These are phyloP conservation scores for Xylaria sp. DNA, from an alignment of 2,329 filamentous ascomycete genomes.

Conservation along the genomic window DNA sequence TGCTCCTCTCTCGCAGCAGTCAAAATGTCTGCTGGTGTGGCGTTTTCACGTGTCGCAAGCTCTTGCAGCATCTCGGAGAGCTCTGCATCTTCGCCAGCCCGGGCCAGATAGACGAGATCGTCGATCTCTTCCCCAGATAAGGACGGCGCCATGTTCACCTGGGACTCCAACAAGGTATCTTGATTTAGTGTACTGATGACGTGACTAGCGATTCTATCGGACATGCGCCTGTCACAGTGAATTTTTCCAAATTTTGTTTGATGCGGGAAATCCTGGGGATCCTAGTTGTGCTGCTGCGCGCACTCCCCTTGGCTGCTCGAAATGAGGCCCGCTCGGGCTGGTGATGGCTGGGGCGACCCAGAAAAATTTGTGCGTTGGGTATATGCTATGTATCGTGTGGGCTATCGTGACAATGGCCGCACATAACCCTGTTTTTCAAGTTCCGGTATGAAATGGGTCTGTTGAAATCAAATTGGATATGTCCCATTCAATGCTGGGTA, in stretches of 20 bases:
- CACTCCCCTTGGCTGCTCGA: not conserved
- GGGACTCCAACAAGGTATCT: not conserved
- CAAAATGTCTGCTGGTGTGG: conserved; percentile 67
- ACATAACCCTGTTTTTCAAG: not conserved
- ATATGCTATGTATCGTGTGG: not conserved
- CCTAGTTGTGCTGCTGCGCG: conserved; percentile 1
- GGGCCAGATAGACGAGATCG: conserved; percentile 87
- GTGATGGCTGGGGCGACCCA: conserved; percentile 7
- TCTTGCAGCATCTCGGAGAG: conserved; percentile 64
- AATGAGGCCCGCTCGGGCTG: conserved; percentile 1
- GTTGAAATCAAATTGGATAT: not conserved
- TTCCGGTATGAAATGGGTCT: not conserved
- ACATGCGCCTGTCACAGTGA: not conserved
- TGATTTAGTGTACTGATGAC: not conserved
- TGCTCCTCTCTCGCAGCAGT: conserved; percentile 74
- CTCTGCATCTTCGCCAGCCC: conserved; percentile 75
- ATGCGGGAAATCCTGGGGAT: not conserved
- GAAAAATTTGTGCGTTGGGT: conserved; percentile 26
- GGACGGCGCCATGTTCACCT: conserved; percentile 52
- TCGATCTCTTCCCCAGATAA: conserved; percentile 83
- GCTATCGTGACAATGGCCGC: not conserved
- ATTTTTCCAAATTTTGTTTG: not conserved
- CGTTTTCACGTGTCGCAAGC: conserved; percentile 66
- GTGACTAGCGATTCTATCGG: not conserved
- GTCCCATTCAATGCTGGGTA: not conserved